These are phyloP conservation scores for Fragaria iinumae DNA, from an alignment of 306 rosid species.

Conservation along the genomic window DNA sequence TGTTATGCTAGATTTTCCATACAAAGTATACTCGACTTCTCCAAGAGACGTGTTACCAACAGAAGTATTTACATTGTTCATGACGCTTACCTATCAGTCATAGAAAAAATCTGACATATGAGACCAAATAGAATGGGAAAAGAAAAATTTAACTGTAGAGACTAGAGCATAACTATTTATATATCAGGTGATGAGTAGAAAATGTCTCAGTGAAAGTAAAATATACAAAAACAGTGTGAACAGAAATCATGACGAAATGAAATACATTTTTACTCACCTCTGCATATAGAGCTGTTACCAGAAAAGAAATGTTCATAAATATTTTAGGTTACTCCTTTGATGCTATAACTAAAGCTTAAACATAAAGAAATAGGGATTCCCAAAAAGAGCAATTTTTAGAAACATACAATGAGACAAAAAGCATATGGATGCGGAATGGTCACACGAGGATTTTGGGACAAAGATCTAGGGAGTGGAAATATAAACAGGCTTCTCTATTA, in stretches of 20 bases:
- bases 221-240: neutral
- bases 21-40: constrained; percentile 78
- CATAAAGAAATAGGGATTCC: neutral
- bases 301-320: neutral
- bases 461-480: neutral
- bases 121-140: neutral
- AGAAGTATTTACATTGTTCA: constrained; percentile 86
- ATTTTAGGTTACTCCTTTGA: neutral
- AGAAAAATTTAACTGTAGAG: neutral
- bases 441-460: neutral
- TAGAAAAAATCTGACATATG: neutral
- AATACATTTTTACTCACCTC: neutral
- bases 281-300: neutral
- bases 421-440: neutral
- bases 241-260: neutral
- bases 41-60: constrained; percentile 94
- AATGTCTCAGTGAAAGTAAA: neutral
- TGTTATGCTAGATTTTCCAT: constrained; percentile 82
- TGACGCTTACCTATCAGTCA: constrained; percentile 65
- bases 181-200: neutral
- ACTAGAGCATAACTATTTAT: neutral
- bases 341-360: neutral
- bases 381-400: neutral
- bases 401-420: neutral
- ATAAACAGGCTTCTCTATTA: neutral